Evolutionary conservation across 2,329 filamentous ascomycete species (phyloP), one percentile per base, ranked within the genome.

Genomic region (Emergomyces orientalis): DNA sequence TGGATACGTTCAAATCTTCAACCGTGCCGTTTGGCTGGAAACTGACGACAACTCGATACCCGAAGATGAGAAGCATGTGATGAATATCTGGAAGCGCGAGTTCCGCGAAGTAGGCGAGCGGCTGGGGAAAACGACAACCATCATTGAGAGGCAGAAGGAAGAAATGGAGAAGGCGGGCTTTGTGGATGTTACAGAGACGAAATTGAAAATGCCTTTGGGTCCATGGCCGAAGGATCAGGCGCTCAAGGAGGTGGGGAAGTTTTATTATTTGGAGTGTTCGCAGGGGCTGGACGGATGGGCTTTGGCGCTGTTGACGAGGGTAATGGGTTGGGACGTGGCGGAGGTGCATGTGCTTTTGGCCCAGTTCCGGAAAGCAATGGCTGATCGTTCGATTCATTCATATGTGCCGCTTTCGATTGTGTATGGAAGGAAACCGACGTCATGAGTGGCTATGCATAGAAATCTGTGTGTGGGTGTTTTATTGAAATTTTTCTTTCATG

Each of bases 81-180:
- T 47, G 62, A 47, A 65, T 67, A 39, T 65, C 66, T 63, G 63
- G 65, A 14, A 45, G 63, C 25, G 74, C 1, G 72, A 78, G 62
- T 81, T 78, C 66, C 72, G 69, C 17, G 73, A 74, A 45, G 58
- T 39, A n/a, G 58, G 58, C 58, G 58, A 60, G 17, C 41, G 45
- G 58, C 19, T 49, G 27, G 58, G 58, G 14, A 60, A 60, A 32
- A 49, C 58, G 43, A 51, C 58, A 7, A 60, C 58, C 17, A 60
- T 60, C 70, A 71, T 6, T 74, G 69, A 63, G 72, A 73, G 30
- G 65, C 69, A 47, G 76, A 69, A 58, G 71, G 77, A 8, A 73
- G 82, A 37, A 73, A 77, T 54, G 77, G 80, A 65, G 83, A 81
- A 81, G 75, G 77, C 49, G 76, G 84, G 84, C 0, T 86, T 85